Evolutionary conservation across 805 yeast genomes (phyloP).

Genomic region (Ogataea naganishii): DNA sequence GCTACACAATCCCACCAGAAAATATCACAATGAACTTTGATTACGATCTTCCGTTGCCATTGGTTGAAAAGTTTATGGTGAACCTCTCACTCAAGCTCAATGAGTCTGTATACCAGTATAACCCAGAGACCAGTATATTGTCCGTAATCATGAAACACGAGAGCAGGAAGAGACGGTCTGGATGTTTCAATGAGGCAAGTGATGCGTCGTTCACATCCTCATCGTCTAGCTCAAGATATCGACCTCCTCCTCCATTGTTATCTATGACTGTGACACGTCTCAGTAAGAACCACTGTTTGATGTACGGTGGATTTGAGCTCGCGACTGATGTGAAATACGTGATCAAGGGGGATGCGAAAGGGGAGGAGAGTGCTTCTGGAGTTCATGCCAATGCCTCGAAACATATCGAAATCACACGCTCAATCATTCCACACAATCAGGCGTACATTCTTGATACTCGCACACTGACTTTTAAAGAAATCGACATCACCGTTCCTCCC

Average conservation of each 20-base stretch:
- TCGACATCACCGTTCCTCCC: slow-evolving; percentile 26
- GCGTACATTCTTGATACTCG: slow-evolving; percentile 52
- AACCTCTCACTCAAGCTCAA: slow-evolving; percentile 35
- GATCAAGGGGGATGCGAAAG: slow-evolving; percentile 26
- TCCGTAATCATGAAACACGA: slow-evolving; percentile 12
- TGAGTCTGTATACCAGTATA: slow-evolving; percentile 25
- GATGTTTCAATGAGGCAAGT: not conserved
- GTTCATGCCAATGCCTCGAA: too few species aligned
- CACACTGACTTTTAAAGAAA: slow-evolving; percentile 38
- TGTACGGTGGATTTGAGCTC: slow-evolving; percentile 63
- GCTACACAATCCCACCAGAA: slow-evolving; percentile 23
- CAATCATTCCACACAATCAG: slow-evolving; percentile 28
- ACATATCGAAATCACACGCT: slow-evolving; percentile 28
- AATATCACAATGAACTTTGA: slow-evolving; percentile 21
- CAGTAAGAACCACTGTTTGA: slow-evolving; percentile 47
- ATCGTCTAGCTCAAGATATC: slow-evolving; percentile 8
- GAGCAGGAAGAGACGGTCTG: not conserved
- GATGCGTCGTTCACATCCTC: not conserved
- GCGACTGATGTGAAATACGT: slow-evolving; percentile 21
- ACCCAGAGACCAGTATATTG: slow-evolving; percentile 31
- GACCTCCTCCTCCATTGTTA: slow-evolving; percentile 41
- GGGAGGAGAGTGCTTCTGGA: too few species aligned
- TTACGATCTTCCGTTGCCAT: slow-evolving; percentile 37
- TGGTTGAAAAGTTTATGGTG: slow-evolving; percentile 29
- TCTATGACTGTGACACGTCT: slow-evolving; percentile 40